Evolutionary conservation across 2,329 filamentous ascomycete genomes (phyloP), one percentile per base, ranked within the genome.

Genomic region (Alternaria gansuensis): DNA sequence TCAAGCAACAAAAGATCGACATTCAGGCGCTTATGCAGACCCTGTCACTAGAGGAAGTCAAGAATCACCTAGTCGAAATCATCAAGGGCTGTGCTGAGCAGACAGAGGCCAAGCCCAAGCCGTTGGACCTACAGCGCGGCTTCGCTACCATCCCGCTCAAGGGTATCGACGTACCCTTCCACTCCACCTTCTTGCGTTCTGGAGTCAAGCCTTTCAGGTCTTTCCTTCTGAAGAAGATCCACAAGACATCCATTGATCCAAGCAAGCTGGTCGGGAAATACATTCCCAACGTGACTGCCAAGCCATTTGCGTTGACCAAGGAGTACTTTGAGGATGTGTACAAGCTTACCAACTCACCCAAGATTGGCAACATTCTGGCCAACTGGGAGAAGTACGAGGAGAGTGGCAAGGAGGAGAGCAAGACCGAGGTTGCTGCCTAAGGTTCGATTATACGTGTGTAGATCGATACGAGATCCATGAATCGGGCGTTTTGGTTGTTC

Each of bases 241-340:
- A 98, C 86, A 97, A 96, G 88, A 97, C 93, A 24, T 96, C 91
- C 53, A 98, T 99, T 78, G 95, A 99, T 78, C 95, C 95, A 5
- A 90, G 91, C 78, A 98, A 98, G 85, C 82, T 99, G 74, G 86
- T 99, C 68, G 95, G 95, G 74, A 99, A 99, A 82, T 99, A 99
- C 82, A 98, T 99, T 68, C 95, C 95, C 70, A 99, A 99, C 80
- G 96, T 99, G 68, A 99, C 95, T 55, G 95, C 95, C 58, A 89
- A 89, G 81, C 95, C 95, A 14, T 99, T 99, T 77, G 92, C 93
- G 78, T 84, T 99, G 67, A 96, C 93, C 54, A 96, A 93, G 85
- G 95, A 98, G 82, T 99, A 99, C 83, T 99, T 99, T 81, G 94
- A 99, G 85, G 95, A 98, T 75, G 96, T 99, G 50, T 98, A 98